Evolutionary conservation across 2,329 filamentous ascomycete species (phyloP).

Genomic region (Trichoderma aggressivum): DNA sequence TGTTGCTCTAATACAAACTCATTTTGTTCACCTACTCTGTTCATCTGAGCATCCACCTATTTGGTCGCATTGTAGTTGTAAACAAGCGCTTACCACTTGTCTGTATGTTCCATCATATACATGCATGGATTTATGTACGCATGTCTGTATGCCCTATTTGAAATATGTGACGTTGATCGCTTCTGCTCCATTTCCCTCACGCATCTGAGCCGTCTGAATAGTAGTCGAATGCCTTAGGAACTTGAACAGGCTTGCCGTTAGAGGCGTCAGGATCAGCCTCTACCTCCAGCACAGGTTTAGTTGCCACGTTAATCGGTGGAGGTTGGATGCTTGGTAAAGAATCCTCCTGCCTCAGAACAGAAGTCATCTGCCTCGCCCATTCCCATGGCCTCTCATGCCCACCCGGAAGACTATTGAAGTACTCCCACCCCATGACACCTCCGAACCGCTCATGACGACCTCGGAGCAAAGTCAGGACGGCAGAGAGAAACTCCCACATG

Average conservation of each 20-base stretch:
- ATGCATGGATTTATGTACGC: background rate
- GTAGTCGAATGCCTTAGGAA: conserved; percentile 35
- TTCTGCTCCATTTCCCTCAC: background rate
- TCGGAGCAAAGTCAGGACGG: conserved; percentile 42
- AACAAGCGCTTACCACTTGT: background rate
- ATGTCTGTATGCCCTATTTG: background rate
- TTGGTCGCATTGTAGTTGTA: background rate
- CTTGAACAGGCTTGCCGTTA: conserved; percentile 27
- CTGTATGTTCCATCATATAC: background rate
- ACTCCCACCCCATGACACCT: conserved; percentile 94
- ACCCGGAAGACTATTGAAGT: conserved; percentile 76
- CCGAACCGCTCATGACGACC: conserved; percentile 65
- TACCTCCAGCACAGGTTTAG: conserved; percentile 13
- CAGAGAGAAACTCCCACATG: conserved; percentile 44
- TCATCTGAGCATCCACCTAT: no score
- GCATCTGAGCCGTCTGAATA: conserved; percentile 30
- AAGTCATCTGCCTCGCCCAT: conserved; percentile 70
- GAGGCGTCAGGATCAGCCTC: conserved; percentile 29
- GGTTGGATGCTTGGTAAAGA: conserved; percentile 19
- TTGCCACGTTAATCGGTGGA: background rate
- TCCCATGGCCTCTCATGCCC: conserved; percentile 64
- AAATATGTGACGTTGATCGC: background rate
- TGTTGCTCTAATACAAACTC: conserved; percentile 11
- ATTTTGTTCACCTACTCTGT: background rate
- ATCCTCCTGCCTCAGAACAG: conserved; percentile 33